Conservation (phyloP, 176 grass and related monocot species). For the Triticum dicoccoides region DNA sequence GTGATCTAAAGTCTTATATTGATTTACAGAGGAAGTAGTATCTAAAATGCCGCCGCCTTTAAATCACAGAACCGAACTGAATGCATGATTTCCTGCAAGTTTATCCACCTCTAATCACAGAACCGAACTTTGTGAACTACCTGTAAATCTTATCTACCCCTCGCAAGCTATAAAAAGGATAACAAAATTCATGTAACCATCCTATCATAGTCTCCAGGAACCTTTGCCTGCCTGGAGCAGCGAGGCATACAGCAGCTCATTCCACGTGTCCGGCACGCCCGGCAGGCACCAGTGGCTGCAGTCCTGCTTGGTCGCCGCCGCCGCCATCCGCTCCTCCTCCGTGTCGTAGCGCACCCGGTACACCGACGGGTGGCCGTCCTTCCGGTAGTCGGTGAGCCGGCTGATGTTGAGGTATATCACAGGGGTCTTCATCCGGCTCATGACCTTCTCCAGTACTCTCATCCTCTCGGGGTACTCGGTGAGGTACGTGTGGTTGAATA, state of each 20-base stretch:
- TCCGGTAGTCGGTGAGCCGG: constrained; percentile 76
- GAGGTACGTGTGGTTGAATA: constrained; percentile 69
- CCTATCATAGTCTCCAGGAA: constrained; percentile 49
- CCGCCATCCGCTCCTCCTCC: constrained; percentile 58
- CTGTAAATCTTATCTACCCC: background rate
- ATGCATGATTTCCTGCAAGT: constrained; percentile 6
- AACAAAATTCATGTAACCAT: background rate
- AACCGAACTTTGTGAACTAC: background rate
- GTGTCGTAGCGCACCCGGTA: constrained; percentile 52
- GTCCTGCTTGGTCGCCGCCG: constrained; percentile 61
- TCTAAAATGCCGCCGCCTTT: background rate
- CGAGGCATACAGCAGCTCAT: constrained; percentile 76
- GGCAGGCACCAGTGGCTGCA: constrained; percentile 99
- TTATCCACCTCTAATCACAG: constrained; percentile 2
- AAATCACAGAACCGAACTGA: no score
- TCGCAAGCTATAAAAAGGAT: background rate
- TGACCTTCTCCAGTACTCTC: constrained; percentile 55
- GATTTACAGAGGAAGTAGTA: no score
- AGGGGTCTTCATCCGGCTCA: constrained; percentile 68
- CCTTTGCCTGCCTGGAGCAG: constrained; percentile 72
- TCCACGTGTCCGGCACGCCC: constrained; percentile 88
- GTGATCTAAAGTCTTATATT: no score
- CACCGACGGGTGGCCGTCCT: constrained; percentile 80
- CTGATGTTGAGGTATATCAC: constrained; percentile 94
- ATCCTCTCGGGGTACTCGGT: constrained; percentile 78